These are phyloP conservation scores for Aquilaria yunnanensis DNA, from an alignment of 345 rosid species.

Conservation along the genomic window DNA sequence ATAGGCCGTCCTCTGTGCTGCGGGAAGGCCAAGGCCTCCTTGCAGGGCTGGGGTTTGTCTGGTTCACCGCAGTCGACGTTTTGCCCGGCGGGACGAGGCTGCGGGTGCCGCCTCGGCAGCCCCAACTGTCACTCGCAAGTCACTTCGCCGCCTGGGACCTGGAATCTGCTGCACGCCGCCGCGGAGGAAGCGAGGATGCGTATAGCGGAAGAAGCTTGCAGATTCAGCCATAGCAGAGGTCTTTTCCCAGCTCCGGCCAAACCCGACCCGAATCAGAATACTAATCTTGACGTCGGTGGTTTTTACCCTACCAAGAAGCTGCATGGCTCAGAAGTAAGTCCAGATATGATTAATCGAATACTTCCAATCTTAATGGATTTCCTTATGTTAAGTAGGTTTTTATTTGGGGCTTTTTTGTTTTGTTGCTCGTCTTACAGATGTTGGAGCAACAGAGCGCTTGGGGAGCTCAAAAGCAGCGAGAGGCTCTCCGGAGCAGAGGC, in stretches of 20 bases:
- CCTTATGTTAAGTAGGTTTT: neutral
- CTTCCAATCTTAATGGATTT: neutral
- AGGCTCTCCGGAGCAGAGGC: slow-evolving; percentile 13
- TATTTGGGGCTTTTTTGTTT: neutral
- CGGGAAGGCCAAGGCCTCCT: slow-evolving; percentile 27
- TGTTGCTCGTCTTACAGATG: slow-evolving; percentile 22
- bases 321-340: slow-evolving; percentile 47
- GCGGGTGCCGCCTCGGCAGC: slow-evolving; percentile 29
- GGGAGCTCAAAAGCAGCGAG: slow-evolving; percentile 14
- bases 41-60: slow-evolving; percentile 25
- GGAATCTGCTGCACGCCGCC: slow-evolving; percentile 50
- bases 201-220: slow-evolving; percentile 16
- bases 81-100: slow-evolving; percentile 25
- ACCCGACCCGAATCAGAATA: slow-evolving; percentile 13
- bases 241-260: slow-evolving; percentile 15
- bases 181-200: slow-evolving; percentile 38
- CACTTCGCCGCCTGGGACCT: slow-evolving; percentile 32
- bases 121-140: slow-evolving; percentile 12
- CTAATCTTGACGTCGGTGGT: slow-evolving; percentile 9
- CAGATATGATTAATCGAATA: neutral
- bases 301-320: slow-evolving; percentile 35
- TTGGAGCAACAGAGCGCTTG: slow-evolving; percentile 26
- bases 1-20: slow-evolving; percentile 7
- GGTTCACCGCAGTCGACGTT: slow-evolving; percentile 47
- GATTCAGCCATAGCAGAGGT: slow-evolving; percentile 20